These are phyloP conservation scores for Asterochloris sp. DNA, from an alignment of 139 green algal genomes.

Conservation along the genomic window DNA sequence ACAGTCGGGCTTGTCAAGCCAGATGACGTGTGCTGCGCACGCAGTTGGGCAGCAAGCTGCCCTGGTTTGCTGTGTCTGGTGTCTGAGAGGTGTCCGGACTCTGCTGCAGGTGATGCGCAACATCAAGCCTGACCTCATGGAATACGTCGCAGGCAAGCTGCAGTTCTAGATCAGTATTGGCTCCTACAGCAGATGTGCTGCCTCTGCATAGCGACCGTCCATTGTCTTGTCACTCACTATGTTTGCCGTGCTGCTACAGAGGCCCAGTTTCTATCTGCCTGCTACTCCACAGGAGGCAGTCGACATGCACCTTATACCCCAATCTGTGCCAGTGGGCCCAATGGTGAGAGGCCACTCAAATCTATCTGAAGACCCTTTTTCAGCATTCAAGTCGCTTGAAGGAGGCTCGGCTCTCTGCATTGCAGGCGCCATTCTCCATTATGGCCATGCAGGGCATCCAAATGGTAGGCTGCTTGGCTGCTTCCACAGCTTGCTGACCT, in stretches of 20 bases:
- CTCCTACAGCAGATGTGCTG: too few species aligned
- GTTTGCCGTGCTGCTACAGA: constrained; percentile 1
- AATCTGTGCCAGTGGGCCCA: constrained; percentile 78
- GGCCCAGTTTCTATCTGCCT: constrained; percentile 61
- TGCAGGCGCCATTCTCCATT: constrained; percentile 73
- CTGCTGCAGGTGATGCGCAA: constrained; percentile 31
- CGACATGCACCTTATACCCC: constrained; percentile 65
- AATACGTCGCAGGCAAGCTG: constrained; percentile 39
- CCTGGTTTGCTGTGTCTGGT: too few species aligned
- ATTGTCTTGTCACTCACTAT: background rate
- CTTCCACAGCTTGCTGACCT: background rate
- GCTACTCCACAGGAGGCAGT: constrained; percentile 54
- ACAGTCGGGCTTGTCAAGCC: too few species aligned
- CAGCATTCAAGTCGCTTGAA: too few species aligned
- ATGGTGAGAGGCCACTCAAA: constrained; percentile 19
- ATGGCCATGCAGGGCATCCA: constrained; percentile 80
- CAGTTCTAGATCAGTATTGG: too few species aligned
- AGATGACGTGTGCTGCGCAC: too few species aligned
- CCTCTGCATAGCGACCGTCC: too few species aligned
- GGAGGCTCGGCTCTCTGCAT: too few species aligned
- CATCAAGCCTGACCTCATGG: constrained; percentile 52
- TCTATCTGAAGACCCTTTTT: too few species aligned
- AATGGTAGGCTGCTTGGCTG: constrained; percentile 47
- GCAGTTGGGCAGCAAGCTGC: too few species aligned
- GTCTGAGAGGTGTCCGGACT: too few species aligned